Conservation (phyloP, 2,329 filamentous ascomycete genomes). For the Calonectria ilicicola region DNA sequence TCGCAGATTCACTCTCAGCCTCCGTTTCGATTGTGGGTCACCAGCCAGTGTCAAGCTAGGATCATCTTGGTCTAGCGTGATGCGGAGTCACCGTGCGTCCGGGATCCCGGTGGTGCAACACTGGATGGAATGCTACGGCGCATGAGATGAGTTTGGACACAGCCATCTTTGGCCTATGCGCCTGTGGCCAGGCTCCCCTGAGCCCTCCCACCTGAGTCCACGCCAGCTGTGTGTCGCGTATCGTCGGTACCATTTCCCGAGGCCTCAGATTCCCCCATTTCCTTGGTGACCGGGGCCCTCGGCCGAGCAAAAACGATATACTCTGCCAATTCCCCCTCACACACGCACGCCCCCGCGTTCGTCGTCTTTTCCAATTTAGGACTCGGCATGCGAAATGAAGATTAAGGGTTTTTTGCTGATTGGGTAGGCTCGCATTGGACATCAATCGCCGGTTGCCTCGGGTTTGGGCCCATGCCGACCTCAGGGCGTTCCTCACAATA, state of each 20-base stretch:
- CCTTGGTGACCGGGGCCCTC: neutral
- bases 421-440: neutral
- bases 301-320: neutral
- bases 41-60: neutral
- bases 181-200: neutral
- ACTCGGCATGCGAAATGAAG: neutral
- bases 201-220: neutral
- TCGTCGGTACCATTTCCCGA: slow-evolving; percentile 6
- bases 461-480: neutral
- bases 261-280: neutral
- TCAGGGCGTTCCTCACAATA: neutral
- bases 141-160: neutral
- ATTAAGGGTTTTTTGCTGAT: neutral
- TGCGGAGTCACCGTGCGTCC: neutral
- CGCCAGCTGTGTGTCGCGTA: neutral
- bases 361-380: neutral
- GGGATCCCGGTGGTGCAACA: neutral
- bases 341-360: neutral
- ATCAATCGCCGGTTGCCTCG: neutral
- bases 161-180: neutral
- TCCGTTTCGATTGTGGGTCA: slow-evolving; percentile 21
- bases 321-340: neutral
- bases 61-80: neutral
- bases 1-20: neutral
- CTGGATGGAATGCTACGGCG: neutral